A percentile compares a stretch with the other conserved stretches of the same genome.
Conservation (phyloP, 306 rosid genomes). For the Heteromeles arbutifolia region DNA sequence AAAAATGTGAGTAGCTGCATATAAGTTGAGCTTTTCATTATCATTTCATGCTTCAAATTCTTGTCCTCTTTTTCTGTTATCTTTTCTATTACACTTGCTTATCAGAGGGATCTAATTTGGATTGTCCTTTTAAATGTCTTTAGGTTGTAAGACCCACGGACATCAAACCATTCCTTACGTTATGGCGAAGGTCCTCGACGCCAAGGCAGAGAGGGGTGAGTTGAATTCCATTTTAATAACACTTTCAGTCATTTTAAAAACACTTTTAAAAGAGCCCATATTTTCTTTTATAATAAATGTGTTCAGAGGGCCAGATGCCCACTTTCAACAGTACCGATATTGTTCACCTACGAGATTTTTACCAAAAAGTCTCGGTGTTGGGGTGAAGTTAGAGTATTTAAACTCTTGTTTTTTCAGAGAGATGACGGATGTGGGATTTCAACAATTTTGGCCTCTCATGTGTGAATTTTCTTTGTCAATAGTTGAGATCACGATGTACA, state of each 20-base stretch:
- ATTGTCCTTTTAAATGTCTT: conserved; percentile 9
- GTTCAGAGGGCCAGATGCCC: too few relatives aligned
- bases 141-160: conserved; percentile 71
- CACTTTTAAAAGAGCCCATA: accelerated
- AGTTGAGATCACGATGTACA: too few relatives aligned
- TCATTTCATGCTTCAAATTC: not conserved
- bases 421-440: too few relatives aligned
- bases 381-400: too few relatives aligned
- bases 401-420: too few relatives aligned
- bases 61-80: not conserved
- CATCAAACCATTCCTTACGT: conserved; percentile 64
- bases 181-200: conserved; percentile 82
- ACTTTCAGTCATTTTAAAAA: too few relatives aligned
- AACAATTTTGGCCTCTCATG: too few relatives aligned
- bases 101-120: not conserved
- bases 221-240: not conserved
- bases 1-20: not conserved
- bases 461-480: too few relatives aligned
- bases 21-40: not conserved
- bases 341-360: too few relatives aligned
- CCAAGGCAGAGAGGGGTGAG: conserved; percentile 75
- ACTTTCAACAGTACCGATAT: too few relatives aligned
- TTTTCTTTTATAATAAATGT: too few relatives aligned
- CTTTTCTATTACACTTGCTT: not conserved
- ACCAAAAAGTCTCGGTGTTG: too few relatives aligned